These are phyloP conservation scores for Paracamarosporium sp. DNA, from an alignment of 2,329 filamentous ascomycete species.

Conservation along the genomic window DNA sequence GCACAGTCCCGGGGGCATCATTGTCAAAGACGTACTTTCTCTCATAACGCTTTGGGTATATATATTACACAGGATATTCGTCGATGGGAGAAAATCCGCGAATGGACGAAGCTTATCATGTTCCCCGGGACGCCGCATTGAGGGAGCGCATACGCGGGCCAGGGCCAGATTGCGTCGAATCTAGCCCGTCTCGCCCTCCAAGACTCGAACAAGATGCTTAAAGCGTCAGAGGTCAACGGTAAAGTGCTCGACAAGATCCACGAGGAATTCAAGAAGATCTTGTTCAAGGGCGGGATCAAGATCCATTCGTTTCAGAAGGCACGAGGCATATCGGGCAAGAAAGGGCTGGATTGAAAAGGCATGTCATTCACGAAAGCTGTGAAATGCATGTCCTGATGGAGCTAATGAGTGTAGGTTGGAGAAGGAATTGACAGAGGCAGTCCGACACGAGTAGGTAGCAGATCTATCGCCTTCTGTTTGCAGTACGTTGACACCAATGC, in stretches of 20 bases:
- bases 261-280: constrained; percentile 40
- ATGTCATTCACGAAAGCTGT: too few species aligned
- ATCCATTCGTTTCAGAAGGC: constrained; percentile 49
- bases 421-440: too few species aligned
- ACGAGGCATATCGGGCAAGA: constrained; percentile 37
- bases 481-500: too few species aligned
- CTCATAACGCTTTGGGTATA: constrained; percentile 1
- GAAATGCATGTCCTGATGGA: too few species aligned
- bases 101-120: constrained; percentile 38
- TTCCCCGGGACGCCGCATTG: constrained; percentile 53
- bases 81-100: constrained; percentile 31
- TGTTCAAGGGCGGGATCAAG: constrained; percentile 27
- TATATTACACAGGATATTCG: constrained; percentile 35
- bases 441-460: too few species aligned
- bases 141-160: constrained; percentile 39
- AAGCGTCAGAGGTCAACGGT: constrained; percentile 38
- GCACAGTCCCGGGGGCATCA: constrained; percentile 48
- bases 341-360: constrained; percentile 45
- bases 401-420: too few species aligned
- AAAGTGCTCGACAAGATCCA: constrained; percentile 50
- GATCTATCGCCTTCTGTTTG: too few species aligned
- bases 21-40: constrained; percentile 45
- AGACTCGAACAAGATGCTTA: constrained; percentile 45
- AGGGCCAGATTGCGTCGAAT: constrained; percentile 43
- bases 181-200: constrained; percentile 38